A percentile compares a stretch with the other conserved stretches of the same genome.
Conservation (phyloP, 495 filamentous ascomycete genomes). For the Apodospora peruviana region DNA sequence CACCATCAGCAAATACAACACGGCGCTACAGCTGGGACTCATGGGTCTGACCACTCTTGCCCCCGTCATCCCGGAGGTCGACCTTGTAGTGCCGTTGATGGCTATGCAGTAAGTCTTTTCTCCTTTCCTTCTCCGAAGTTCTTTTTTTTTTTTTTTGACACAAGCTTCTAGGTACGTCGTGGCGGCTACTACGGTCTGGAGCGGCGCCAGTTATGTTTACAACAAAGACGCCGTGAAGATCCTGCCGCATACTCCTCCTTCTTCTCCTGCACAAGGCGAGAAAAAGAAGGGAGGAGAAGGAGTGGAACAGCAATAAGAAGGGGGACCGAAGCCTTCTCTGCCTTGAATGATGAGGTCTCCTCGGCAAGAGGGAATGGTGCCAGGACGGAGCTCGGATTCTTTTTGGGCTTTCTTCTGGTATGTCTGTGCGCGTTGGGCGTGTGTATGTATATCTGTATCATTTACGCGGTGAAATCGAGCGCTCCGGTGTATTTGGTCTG, state of each 20-base stretch:
- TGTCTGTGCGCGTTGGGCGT: too few relatives aligned
- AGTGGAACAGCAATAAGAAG: background rate
- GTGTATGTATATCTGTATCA: too few relatives aligned
- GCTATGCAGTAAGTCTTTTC: constrained; percentile 63
- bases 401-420: too few relatives aligned
- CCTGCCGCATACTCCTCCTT: constrained; percentile 26
- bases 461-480: too few relatives aligned
- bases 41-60: constrained; percentile 72
- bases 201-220: constrained; percentile 75
- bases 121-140: background rate
- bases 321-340: background rate
- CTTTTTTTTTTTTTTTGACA: constrained; percentile 7
- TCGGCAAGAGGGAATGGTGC: too few relatives aligned
- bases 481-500: too few relatives aligned
- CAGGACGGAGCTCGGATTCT: too few relatives aligned
- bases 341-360: too few relatives aligned
- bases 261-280: background rate
- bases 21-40: constrained; percentile 70
- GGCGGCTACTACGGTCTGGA: constrained; percentile 77
- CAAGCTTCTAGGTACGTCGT: constrained; percentile 67
- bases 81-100: constrained; percentile 52
- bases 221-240: constrained; percentile 80
- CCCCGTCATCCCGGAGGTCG: constrained; percentile 54
- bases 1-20: constrained; percentile 85
- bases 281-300: constrained; percentile 18